Evolutionary conservation across 2,329 filamentous ascomycete species (phyloP).

Genomic region (Albophoma yamanashiensis): DNA sequence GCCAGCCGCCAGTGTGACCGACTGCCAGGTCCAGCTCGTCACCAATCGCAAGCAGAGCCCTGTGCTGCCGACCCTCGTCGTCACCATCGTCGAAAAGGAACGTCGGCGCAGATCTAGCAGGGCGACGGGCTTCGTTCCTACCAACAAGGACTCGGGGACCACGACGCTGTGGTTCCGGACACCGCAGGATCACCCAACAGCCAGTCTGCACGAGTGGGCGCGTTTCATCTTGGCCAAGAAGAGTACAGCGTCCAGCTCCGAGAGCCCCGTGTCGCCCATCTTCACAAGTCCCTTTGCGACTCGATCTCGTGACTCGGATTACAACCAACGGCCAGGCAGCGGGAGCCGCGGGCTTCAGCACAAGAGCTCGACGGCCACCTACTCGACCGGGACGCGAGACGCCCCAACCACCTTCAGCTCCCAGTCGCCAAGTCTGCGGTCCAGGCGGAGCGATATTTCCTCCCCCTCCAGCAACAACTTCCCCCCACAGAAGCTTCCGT

Average conservation of each 20-base stretch:
- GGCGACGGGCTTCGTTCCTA: constrained; percentile 42
- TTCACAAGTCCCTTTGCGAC: constrained; percentile 43
- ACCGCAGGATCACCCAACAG: constrained; percentile 37
- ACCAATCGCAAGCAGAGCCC: constrained; percentile 52
- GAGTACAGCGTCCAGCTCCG: constrained; percentile 31
- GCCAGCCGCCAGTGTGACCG: constrained; percentile 38
- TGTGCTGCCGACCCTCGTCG: constrained; percentile 46
- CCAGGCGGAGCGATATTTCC: constrained; percentile 52
- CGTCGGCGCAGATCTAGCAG: constrained; percentile 55
- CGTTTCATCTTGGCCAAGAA: constrained; percentile 38
- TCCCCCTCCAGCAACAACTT: constrained; percentile 42
- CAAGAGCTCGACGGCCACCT: constrained; percentile 37
- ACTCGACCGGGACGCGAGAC: constrained; percentile 35
- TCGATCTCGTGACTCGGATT: constrained; percentile 30
- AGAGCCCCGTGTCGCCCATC: constrained; percentile 41
- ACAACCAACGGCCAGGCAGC: constrained; percentile 32
- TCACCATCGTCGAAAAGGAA: constrained; percentile 49
- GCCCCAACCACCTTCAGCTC: constrained; percentile 42
- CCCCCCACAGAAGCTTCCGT: constrained; percentile 25
- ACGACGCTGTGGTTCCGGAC: constrained; percentile 47
- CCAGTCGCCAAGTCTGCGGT: constrained; percentile 49
- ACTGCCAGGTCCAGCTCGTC: constrained; percentile 48
- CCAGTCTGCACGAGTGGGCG: constrained; percentile 49
- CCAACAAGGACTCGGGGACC: constrained; percentile 36
- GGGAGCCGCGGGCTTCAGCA: constrained; percentile 31